Conservation (phyloP, 306 rosid species). For the Rosa chinensis region DNA sequence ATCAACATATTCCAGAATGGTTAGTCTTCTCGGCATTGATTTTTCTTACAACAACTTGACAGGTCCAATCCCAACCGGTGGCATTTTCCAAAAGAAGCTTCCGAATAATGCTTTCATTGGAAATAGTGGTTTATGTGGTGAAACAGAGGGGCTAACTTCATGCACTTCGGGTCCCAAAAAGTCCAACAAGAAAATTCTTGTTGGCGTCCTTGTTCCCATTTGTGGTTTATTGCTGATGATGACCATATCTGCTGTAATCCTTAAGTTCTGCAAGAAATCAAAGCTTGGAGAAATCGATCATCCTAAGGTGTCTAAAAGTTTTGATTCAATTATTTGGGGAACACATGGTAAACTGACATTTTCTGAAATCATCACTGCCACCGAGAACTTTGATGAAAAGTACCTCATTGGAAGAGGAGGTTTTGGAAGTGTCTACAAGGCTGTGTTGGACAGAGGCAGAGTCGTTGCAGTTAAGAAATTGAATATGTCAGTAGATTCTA, state of each 20-base stretch:
- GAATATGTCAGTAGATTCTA: neutral
- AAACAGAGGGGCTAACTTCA: neutral
- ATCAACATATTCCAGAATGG: conserved; percentile 27
- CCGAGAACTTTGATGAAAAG: conserved; percentile 48
- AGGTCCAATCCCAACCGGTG: conserved; percentile 41
- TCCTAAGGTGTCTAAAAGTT: neutral
- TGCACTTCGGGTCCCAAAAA: neutral
- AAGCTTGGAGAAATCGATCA: neutral
- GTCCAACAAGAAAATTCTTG: neutral
- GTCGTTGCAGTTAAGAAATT: neutral
- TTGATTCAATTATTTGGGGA: conserved; percentile 25
- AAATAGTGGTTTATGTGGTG: conserved; percentile 15
- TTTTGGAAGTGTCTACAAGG: conserved; percentile 64
- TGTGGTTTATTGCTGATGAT: neutral
- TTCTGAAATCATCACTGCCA: conserved; percentile 42
- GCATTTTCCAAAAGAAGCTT: neutral
- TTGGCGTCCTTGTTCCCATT: neutral
- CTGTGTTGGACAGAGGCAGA: neutral
- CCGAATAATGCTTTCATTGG: neutral
- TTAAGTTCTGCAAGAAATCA: neutral
- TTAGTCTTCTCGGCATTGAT: conserved; percentile 36
- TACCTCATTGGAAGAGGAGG: conserved; percentile 69
- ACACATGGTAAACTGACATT: conserved; percentile 43
- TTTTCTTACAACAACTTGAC: conserved; percentile 44
- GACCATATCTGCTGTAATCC: neutral